A percentile compares a stretch with the other conserved stretches of the same genome.
Evolutionary conservation across 1,284 basidiomycete genomes (phyloP).

Genomic region (Leccinum angustisporum): DNA sequence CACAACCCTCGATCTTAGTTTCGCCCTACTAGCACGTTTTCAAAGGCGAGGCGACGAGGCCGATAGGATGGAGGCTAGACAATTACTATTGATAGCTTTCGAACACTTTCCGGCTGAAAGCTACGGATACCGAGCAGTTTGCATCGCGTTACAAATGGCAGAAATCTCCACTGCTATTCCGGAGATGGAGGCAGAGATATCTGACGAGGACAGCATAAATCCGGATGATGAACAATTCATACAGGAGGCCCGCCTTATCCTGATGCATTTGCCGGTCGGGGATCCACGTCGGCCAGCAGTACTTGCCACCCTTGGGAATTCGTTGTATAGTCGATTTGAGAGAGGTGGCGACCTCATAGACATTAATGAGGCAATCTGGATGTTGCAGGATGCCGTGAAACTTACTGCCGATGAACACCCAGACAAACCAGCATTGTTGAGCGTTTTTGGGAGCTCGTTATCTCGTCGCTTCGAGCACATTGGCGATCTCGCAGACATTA

Average conservation of each 20-base stretch:
- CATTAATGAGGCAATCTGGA: not conserved
- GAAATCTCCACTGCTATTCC: not conserved
- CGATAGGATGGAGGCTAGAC: not conserved
- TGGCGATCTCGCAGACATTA: not conserved
- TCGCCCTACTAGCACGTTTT: not conserved
- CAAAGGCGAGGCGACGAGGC: not conserved
- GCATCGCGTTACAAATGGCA: not conserved
- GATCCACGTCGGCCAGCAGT: not conserved
- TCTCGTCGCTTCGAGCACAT: not conserved
- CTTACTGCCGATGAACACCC: not conserved
- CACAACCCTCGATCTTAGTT: not conserved
- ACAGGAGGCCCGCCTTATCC: not conserved
- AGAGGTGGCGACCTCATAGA: not conserved
- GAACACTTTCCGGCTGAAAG: not conserved
- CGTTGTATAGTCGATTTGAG: not conserved
- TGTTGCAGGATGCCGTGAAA: not conserved
- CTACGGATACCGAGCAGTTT: not conserved
- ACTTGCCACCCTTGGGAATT: not conserved
- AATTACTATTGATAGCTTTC: not conserved
- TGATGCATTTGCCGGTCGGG: not conserved
- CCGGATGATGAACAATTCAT: not conserved
- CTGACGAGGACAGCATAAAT: not conserved
- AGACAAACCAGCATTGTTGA: not conserved
- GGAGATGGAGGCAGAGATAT: not conserved
- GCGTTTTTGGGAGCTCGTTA: not conserved